These are phyloP conservation scores for Dictyostelium firmibasis DNA, from an alignment of 78 protist species.

Conservation along the genomic window DNA sequence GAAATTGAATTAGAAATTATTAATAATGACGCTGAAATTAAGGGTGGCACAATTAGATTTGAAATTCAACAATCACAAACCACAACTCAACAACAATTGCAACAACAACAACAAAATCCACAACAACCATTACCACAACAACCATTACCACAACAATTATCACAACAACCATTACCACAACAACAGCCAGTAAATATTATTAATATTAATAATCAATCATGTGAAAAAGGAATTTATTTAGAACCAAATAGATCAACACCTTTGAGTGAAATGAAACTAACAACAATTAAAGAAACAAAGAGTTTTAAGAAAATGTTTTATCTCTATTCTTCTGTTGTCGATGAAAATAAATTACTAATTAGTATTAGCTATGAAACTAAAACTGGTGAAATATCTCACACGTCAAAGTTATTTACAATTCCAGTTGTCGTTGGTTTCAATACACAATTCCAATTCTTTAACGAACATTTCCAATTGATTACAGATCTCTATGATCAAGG, in stretches of 20 bases:
- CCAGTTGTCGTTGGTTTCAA: conserved; percentile 57
- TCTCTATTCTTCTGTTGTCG: not conserved
- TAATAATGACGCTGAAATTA: conserved; percentile 65
- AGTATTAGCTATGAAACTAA: conserved; percentile 54
- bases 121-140: not conserved
- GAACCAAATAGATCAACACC: conserved; percentile 5
- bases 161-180: not conserved
- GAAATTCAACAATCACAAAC: conserved; percentile 16
- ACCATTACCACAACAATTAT: not conserved
- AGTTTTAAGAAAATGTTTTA: conserved; percentile 61
- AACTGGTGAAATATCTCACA: conserved; percentile 59
- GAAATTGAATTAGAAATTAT: conserved; percentile 61
- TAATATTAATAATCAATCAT: not conserved
- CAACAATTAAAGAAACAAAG: conserved; percentile 2
- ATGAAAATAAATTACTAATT: conserved; percentile 41
- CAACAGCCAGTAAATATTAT: not conserved
- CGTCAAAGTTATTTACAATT: conserved; percentile 37
- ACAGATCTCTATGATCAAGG: conserved; percentile 44
- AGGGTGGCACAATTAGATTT: conserved; percentile 36
- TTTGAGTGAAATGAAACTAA: not conserved
- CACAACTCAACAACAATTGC: not conserved
- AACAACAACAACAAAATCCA: not conserved
- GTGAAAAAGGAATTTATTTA: conserved; percentile 37
- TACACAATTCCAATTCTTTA: conserved; percentile 69
- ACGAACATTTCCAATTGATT: conserved; percentile 26